phyloP scores from a whole-genome alignment of 1,139 yeast genomes.

The Nakaseomyces kungkrabaensis region DNA sequence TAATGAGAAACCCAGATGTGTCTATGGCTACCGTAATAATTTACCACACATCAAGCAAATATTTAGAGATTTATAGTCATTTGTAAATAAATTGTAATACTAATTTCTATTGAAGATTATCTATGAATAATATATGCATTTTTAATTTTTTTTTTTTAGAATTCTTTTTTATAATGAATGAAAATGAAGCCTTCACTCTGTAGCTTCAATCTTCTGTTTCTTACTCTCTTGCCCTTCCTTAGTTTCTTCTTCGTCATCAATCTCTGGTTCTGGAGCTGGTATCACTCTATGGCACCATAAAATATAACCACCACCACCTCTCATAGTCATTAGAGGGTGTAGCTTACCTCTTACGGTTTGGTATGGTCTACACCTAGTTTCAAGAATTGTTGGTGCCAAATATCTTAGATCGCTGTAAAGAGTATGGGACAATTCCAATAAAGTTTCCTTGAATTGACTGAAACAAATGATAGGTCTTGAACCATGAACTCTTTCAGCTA shows the following conservation, averaged over 20 bases:
- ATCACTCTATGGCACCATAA: conserved; percentile 71
- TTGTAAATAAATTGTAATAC: background rate
- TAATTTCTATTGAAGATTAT: background rate
- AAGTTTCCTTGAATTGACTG: conserved; percentile 67
- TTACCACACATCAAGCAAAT: background rate
- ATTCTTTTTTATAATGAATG: too few species aligned
- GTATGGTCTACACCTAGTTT: conserved; percentile 73
- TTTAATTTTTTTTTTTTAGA: background rate
- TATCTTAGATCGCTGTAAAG: conserved; percentile 58
- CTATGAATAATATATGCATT: background rate
- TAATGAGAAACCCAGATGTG: conserved; percentile 29
- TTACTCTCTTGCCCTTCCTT: conserved; percentile 6
- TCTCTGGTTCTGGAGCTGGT: conserved; percentile 50
- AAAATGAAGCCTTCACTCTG: background rate
- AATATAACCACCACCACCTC: conserved; percentile 87
- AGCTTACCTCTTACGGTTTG: conserved; percentile 91
- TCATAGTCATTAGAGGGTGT: conserved; percentile 91
- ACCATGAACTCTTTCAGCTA: conserved; percentile 67
- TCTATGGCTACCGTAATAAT: conserved; percentile 23
- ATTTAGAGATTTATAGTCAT: background rate
- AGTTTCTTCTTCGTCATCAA: conserved; percentile 14
- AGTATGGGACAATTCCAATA: conserved; percentile 63
- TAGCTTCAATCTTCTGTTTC: conserved; percentile 3
- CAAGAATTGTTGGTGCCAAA: conserved; percentile 75
- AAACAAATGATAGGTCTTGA: conserved; percentile 80